phyloP scores from a whole-genome alignment of 768 basidiomycete genomes.

The Udeniomyces megalosporus region DNA sequence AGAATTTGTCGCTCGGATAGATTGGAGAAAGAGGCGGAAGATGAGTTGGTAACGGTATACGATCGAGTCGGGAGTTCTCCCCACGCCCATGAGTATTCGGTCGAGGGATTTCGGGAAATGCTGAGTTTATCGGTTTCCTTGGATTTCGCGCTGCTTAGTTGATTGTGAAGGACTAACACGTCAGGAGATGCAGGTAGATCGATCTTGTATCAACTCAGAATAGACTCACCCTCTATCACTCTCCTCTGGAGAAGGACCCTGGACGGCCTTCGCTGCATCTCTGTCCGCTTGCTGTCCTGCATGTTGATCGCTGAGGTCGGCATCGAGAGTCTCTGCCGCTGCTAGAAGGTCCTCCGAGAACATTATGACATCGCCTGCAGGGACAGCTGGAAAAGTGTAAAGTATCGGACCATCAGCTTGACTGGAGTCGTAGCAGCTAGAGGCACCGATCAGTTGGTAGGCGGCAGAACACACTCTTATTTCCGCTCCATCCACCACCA shows the following conservation, averaged over 20 bases:
- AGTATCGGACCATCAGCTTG: background rate
- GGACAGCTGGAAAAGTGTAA: background rate
- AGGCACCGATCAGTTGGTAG: background rate
- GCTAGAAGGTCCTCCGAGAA: constrained; percentile 2
- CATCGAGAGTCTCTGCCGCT: background rate
- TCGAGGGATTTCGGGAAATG: background rate
- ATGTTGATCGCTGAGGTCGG: background rate
- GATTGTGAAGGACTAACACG: too few species aligned
- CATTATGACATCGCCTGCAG: constrained; percentile 4
- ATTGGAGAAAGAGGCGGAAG: constrained; percentile 14
- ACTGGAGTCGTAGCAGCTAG: background rate
- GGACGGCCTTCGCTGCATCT: too few species aligned
- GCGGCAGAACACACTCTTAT: constrained; percentile 6
- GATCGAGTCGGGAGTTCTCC: constrained; percentile 72
- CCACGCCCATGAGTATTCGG: constrained; percentile 87
- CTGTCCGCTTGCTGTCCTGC: too few species aligned
- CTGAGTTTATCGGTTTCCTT: background rate
- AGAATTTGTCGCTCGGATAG: too few species aligned
- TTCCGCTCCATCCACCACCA: background rate
- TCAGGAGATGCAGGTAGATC: background rate
- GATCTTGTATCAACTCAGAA: too few species aligned
- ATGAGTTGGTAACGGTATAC: constrained; percentile 31
- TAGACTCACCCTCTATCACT: too few species aligned
- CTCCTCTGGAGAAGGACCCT: too few species aligned
- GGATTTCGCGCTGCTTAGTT: too few species aligned